A percentile compares a stretch with the other conserved stretches of the same genome.
Evolutionary conservation across 352 stramenopile genomes (phyloP).

Genomic region (Phytophthora tentaculata): DNA sequence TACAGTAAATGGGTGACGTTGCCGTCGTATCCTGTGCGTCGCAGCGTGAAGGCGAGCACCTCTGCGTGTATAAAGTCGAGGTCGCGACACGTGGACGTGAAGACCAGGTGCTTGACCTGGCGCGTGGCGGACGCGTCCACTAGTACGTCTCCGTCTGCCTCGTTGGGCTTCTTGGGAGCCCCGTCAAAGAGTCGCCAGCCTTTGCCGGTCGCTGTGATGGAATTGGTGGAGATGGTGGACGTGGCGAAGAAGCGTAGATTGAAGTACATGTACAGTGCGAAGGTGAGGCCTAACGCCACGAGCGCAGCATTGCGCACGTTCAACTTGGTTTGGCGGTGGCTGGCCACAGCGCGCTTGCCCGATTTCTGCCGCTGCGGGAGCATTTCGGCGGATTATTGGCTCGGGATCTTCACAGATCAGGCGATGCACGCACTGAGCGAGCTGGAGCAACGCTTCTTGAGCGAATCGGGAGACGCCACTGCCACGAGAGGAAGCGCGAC

Average conservation of each 20-base stretch:
- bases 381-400: conserved; percentile 34
- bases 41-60: conserved; percentile 74
- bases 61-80: conserved; percentile 72
- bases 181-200: conserved; percentile 28
- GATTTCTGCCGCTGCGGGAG: conserved; percentile 61
- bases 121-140: conserved; percentile 48
- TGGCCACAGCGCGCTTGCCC: conserved; percentile 38
- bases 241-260: conserved; percentile 72
- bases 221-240: conserved; percentile 37
- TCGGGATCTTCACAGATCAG: conserved; percentile 14
- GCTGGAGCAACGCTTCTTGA: neutral
- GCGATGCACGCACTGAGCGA: neutral
- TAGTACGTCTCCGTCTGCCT: conserved; percentile 31
- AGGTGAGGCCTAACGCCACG: conserved; percentile 44
- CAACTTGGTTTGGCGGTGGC: conserved; percentile 32
- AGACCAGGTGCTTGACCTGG: conserved; percentile 68
- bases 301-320: conserved; percentile 37
- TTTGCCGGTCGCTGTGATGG: conserved; percentile 28
- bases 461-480: neutral
- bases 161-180: conserved; percentile 9
- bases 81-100: conserved; percentile 75
- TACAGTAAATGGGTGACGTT: conserved; percentile 81
- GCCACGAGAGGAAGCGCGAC: neutral
- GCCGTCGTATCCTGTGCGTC: conserved; percentile 53
- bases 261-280: conserved; percentile 64